phyloP scores from a whole-genome alignment of 2,329 filamentous ascomycete genomes.

The Nannizziopsis arthrosporioides region DNA sequence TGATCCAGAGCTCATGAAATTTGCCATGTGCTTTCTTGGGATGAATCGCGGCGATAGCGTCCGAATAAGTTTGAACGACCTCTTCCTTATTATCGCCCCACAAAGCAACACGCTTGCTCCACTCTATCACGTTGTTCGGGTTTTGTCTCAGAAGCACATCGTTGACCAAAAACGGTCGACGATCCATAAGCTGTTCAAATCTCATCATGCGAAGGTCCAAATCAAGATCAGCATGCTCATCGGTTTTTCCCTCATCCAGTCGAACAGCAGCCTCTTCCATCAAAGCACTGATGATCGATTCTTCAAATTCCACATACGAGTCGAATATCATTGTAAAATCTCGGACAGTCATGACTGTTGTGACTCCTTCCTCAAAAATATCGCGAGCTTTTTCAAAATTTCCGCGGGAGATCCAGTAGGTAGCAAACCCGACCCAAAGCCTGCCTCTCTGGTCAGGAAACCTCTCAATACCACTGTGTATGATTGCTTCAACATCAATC shows the following conservation, averaged over 20 bases:
- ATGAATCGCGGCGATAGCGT: constrained; percentile 83
- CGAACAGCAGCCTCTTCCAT: constrained; percentile 78
- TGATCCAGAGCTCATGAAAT: constrained; percentile 90
- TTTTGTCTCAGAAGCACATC: constrained; percentile 93
- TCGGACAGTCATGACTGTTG: constrained; percentile 95
- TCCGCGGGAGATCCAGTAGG: constrained; percentile 89
- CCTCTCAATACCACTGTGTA: constrained; percentile 77
- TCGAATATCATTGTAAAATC: constrained; percentile 97
- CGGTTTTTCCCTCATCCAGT: constrained; percentile 62
- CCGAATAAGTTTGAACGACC: constrained; percentile 85
- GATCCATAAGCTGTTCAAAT: constrained; percentile 96
- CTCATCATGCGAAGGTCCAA: constrained; percentile 95
- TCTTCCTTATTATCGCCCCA: constrained; percentile 91
- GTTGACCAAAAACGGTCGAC: constrained; percentile 87
- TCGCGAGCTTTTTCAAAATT: constrained; percentile 89
- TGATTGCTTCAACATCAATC: constrained; percentile 83
- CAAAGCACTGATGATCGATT: constrained; percentile 80
- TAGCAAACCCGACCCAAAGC: constrained; percentile 85
- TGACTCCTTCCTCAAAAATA: constrained; percentile 90
- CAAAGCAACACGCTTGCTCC: constrained; percentile 90
- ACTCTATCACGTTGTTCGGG: constrained; percentile 88
- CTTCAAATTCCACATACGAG: constrained; percentile 91
- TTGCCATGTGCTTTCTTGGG: constrained; percentile 89
- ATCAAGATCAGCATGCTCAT: constrained; percentile 82
- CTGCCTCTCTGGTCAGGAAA: constrained; percentile 93